phyloP scores from a whole-genome alignment of 2,329 filamentous ascomycete genomes.

The Aspergillus carbonarius region DNA sequence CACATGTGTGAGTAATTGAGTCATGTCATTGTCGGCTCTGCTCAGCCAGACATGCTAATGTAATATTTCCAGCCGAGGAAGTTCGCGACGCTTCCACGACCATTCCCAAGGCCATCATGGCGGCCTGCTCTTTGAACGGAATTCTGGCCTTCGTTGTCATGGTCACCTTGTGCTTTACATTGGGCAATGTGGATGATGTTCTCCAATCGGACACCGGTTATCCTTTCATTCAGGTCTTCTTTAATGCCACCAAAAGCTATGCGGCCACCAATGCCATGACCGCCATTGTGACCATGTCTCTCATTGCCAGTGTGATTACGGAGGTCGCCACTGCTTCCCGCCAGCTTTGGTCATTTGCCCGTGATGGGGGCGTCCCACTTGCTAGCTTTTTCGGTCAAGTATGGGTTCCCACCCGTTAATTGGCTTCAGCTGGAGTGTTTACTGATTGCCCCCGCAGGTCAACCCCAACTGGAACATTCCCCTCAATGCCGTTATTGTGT shows the following conservation, averaged over 20 bases:
- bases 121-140: conserved; percentile 36
- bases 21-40: not conserved
- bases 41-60: not conserved
- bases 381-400: conserved; percentile 21
- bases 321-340: conserved; percentile 34
- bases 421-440: not conserved
- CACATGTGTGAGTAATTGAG: not conserved
- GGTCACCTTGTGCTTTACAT: conserved; percentile 40
- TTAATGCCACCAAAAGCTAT: conserved; percentile 41
- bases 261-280: conserved; percentile 48
- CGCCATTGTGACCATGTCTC: conserved; percentile 39
- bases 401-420: not conserved
- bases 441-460: conserved; percentile 27
- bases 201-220: conserved; percentile 30
- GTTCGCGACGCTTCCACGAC: conserved; percentile 36
- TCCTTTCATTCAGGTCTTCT: conserved; percentile 30
- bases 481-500: conserved; percentile 32
- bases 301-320: conserved; percentile 39
- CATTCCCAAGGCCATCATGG: conserved; percentile 42
- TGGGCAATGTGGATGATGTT: conserved; percentile 33
- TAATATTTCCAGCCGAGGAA: conserved; percentile 34
- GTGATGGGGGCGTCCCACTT: conserved; percentile 43
- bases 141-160: conserved; percentile 40
- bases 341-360: conserved; percentile 46
- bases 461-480: conserved; percentile 41